Evolutionary conservation across 257 asterid species (phyloP).

Genomic region (Solanum microdontum): DNA sequence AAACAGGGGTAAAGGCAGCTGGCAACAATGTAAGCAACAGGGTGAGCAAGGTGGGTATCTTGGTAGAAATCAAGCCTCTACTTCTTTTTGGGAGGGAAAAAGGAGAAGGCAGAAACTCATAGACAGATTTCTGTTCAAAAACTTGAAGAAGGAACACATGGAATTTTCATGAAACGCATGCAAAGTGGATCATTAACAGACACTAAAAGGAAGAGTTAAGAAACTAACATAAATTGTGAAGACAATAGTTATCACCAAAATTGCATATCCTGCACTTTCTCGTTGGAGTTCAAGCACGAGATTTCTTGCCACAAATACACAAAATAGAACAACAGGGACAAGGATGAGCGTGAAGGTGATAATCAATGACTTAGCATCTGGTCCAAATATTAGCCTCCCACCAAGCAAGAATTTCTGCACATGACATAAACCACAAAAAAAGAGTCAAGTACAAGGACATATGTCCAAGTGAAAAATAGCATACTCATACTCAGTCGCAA

Average conservation of each 20-base stretch:
- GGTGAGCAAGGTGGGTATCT: not conserved
- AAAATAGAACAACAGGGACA: constrained; percentile 46
- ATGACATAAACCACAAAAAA: not conserved
- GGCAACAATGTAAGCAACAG: not conserved
- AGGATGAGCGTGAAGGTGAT: constrained; percentile 46
- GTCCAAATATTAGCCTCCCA: constrained; percentile 73
- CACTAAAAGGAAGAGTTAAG: not conserved
- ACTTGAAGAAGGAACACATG: not conserved
- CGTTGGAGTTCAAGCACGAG: constrained; percentile 25
- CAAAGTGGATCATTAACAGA: not conserved
- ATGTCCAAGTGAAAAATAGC: not conserved
- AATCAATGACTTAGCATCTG: constrained; percentile 55
- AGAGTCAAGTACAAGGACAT: not conserved
- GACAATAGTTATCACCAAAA: constrained; percentile 25
- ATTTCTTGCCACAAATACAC: constrained; percentile 40
- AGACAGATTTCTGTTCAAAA: not conserved
- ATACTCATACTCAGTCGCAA: not conserved
- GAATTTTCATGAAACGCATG: not conserved
- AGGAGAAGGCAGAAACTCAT: not conserved
- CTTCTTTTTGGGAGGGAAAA: not conserved
- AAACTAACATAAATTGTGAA: constrained; percentile 46
- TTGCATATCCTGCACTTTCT: constrained; percentile 26
- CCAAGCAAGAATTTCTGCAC: constrained; percentile 58
- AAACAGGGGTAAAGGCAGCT: not conserved
- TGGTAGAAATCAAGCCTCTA: not conserved